These are phyloP conservation scores for Stevia rebaudiana DNA, from an alignment of 140 eudicot species.

Conservation along the genomic window DNA sequence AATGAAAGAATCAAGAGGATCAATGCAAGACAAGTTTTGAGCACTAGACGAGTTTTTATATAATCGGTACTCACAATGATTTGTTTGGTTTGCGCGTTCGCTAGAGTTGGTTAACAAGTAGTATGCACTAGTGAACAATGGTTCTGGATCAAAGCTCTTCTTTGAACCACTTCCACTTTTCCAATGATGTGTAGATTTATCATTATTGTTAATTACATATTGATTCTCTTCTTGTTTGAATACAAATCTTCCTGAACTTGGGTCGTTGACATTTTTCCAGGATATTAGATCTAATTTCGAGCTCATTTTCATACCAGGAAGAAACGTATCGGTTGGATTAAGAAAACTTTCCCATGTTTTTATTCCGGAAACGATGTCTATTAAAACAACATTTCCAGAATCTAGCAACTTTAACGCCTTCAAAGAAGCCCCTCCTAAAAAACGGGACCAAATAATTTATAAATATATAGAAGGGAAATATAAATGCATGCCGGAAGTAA, in stretches of 20 bases:
- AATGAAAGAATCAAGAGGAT: neutral
- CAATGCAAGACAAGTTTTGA: neutral
- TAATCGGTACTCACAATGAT: neutral
- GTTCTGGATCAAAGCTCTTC: neutral
- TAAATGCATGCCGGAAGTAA: too few species aligned
- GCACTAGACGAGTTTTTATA: neutral
- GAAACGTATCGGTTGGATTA: constrained; percentile 42
- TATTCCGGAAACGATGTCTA: neutral
- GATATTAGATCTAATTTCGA: constrained; percentile 17
- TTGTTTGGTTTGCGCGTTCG: neutral
- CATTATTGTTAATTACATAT: neutral
- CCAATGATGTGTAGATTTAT: neutral
- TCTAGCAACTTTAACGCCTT: constrained; percentile 25
- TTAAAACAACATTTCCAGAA: constrained; percentile 32
- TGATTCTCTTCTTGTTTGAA: neutral
- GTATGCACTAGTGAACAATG: constrained; percentile 2
- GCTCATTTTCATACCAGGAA: constrained; percentile 45
- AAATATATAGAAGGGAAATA: too few species aligned
- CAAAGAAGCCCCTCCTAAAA: neutral
- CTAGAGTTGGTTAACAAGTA: neutral
- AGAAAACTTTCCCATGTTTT: constrained; percentile 39
- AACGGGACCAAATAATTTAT: neutral
- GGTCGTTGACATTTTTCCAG: constrained; percentile 26
- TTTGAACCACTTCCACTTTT: neutral
- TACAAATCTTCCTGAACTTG: constrained; percentile 17